Conservation (phyloP, 2,329 filamentous ascomycete species). For the Huntiella bhutanensis region DNA sequence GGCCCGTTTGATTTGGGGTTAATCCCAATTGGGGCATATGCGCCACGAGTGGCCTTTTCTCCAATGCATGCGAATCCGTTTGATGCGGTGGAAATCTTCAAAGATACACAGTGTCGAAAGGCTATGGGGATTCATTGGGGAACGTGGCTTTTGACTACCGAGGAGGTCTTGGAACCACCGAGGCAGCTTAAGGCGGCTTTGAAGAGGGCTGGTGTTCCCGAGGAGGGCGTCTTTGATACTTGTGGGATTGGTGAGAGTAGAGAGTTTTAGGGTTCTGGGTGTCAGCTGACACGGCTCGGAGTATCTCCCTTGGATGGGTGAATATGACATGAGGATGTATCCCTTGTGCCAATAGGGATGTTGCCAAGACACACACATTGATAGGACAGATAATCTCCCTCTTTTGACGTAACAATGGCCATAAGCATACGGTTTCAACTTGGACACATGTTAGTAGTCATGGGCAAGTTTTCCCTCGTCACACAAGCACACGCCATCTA, state of each 20-base stretch:
- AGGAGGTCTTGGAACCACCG: constrained; percentile 74
- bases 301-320: no score
- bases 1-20: constrained; percentile 82
- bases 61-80: constrained; percentile 71
- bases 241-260: constrained; percentile 71
- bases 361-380: no score
- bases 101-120: constrained; percentile 56
- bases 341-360: no score
- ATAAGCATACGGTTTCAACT: no score
- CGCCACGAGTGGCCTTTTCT: constrained; percentile 53
- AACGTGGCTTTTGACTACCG: constrained; percentile 68
- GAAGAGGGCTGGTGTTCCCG: constrained; percentile 42
- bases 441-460: no score
- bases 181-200: constrained; percentile 52
- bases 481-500: no score
- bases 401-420: no score
- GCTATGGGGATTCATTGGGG: constrained; percentile 91
- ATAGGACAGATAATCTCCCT: no score
- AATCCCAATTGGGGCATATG: constrained; percentile 85
- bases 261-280: constrained; percentile 35
- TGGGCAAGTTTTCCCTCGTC: no score
- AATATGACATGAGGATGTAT: no score
- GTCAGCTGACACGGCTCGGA: not conserved
- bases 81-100: constrained; percentile 78
- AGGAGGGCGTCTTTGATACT: constrained; percentile 60